Conservation (phyloP, 2,329 filamentous ascomycete species). For the Orbilia oligospora region DNA sequence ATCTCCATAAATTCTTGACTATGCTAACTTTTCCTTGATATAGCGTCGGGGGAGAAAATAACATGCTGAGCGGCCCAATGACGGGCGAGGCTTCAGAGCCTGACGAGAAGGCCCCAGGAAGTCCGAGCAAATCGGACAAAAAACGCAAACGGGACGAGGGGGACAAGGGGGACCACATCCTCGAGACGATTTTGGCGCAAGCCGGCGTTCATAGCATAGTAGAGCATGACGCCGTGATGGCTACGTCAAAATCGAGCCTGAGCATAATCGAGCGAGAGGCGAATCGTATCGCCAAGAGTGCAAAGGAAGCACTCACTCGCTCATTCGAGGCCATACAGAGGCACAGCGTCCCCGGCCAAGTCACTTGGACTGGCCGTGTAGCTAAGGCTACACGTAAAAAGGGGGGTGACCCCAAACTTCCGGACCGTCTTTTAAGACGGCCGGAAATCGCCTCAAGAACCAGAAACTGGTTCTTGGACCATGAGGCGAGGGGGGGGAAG, state of each 20-base stretch:
- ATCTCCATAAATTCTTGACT: neutral
- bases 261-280: slow-evolving; percentile 86
- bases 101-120: slow-evolving; percentile 39
- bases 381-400: slow-evolving; percentile 73
- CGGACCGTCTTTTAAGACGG: slow-evolving; percentile 74
- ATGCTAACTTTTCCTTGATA: slow-evolving; percentile 24
- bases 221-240: slow-evolving; percentile 92
- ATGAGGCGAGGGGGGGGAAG: slow-evolving; percentile 34
- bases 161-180: slow-evolving; percentile 75
- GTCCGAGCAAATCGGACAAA: slow-evolving; percentile 63
- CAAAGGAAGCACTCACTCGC: slow-evolving; percentile 80
- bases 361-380: slow-evolving; percentile 89
- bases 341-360: slow-evolving; percentile 80
- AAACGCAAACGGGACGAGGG: slow-evolving; percentile 66
- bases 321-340: slow-evolving; percentile 80
- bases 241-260: slow-evolving; percentile 81
- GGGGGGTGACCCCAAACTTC: slow-evolving; percentile 70
- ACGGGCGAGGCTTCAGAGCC: slow-evolving; percentile 65
- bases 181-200: slow-evolving; percentile 89
- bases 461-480: slow-evolving; percentile 41
- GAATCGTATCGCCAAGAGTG: slow-evolving; percentile 81
- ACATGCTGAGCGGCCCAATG: slow-evolving; percentile 36
- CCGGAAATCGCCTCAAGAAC: slow-evolving; percentile 66
- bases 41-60: slow-evolving; percentile 45
- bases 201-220: slow-evolving; percentile 90